Base-by-base conservation (phyloP, 1,284 basidiomycete genomes). In the Heterobasidion annosum region DNA sequence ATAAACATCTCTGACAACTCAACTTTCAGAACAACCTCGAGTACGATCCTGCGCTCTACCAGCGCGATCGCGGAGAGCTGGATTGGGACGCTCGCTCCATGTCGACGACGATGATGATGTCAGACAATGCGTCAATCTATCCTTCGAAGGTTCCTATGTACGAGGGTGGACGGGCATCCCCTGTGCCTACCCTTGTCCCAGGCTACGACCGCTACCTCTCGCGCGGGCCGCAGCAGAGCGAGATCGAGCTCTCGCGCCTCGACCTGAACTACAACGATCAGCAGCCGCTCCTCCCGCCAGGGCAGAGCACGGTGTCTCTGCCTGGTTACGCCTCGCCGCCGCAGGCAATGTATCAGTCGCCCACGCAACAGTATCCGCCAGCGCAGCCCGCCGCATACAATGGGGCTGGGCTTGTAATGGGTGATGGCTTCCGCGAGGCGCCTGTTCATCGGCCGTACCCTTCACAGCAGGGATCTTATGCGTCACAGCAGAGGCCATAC, bases 11-110 rank as follows among this genome's bases (percentile, higher is more conserved):
- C n/a, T 34, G 33, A 6, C 6, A 16, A 3, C 7, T 6, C 48
- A 2, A 10, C 37, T 15, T 52, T 19, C 59, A 86, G 77, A 74
- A 70, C 59, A 84, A 91, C 59, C 73, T 91, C 50, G 88, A 85
- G 65, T 90, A 88, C 65, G 89, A 91, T 61, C 86, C 84, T 25
- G 72, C 68, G 3, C 67, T 88, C 16, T 91, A 91, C 62, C 77
- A 76, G 60, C 82, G 88, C 32, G 88, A 91, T 64, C 76, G 86
- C 57, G 89, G 88, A 46, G 89, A 91, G 63, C 63, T 82, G 52
- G 88, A 91, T 62, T 91, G 87, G 88, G 88, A 91, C 61, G 72
- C 76, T 45, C 80, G 82, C 12, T 90, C 87, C 0, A 73, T 89
- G 53, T 73, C 82, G 8, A 84, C 88, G 7, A 74, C 79, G 3